Conservation (phyloP, 108 stramenopile genomes). For the Nannochloropsis oceanica region DNA sequence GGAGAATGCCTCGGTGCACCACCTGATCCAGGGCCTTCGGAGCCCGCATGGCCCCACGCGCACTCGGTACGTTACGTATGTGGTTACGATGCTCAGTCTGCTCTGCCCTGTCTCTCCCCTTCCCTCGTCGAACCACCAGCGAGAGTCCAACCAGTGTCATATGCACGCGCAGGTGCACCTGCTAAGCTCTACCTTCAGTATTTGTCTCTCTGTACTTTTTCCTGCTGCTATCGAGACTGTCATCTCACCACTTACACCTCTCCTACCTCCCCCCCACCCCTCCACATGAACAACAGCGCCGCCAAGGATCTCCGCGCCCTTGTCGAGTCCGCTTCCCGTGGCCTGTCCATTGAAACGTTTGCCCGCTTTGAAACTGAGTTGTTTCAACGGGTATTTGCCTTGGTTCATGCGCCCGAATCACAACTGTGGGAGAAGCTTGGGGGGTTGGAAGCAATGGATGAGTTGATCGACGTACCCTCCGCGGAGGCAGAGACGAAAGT, state of each 20-base stretch:
- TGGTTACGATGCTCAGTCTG: no score
- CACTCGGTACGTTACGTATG: background rate
- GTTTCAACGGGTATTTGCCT: conserved; percentile 25
- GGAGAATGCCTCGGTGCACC: background rate
- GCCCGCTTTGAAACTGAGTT: conserved; percentile 37
- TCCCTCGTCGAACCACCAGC: no score
- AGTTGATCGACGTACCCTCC: conserved; percentile 49
- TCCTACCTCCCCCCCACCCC: no score
- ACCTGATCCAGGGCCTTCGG: background rate
- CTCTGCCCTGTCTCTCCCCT: no score
- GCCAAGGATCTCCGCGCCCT: conserved; percentile 19
- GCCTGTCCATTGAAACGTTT: conserved; percentile 38
- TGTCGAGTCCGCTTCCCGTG: conserved; percentile 32
- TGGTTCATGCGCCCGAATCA: conserved; percentile 4
- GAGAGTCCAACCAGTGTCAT: no score
- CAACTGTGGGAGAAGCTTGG: conserved; percentile 22
- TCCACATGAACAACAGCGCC: background rate
- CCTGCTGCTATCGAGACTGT: no score
- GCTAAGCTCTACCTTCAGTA: no score
- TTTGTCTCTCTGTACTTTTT: no score
- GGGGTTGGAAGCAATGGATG: conserved; percentile 39
- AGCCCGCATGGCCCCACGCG: background rate
- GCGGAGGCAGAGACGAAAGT: conserved; percentile 69
- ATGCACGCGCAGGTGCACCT: no score
- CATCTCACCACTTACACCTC: no score